These are phyloP conservation scores for Colletotrichum musae DNA, from an alignment of 2,329 filamentous ascomycete species.

Conservation along the genomic window DNA sequence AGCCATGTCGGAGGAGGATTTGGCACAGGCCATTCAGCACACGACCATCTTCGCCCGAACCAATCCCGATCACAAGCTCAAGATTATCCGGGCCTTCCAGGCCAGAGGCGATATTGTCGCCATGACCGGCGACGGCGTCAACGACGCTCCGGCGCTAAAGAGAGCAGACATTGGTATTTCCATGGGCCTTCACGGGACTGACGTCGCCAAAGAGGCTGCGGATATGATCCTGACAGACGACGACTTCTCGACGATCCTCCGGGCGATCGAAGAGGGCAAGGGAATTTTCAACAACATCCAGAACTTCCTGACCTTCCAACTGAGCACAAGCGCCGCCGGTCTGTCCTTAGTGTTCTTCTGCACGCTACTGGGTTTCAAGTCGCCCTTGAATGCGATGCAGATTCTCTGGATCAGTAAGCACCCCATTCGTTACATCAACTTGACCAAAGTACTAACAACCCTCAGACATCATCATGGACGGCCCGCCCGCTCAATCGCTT, in stretches of 20 bases:
- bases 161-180: conserved; percentile 98
- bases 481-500: conserved; percentile 95
- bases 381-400: conserved; percentile 98
- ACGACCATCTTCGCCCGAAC: conserved; percentile 97
- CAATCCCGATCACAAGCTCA: conserved; percentile 97
- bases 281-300: conserved; percentile 99
- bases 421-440: not conserved
- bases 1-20: conserved; percentile 86
- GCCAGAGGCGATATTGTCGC: conserved; percentile 95
- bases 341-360: conserved; percentile 92
- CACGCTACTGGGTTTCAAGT: conserved; percentile 93
- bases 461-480: conserved; percentile 98
- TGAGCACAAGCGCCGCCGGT: conserved; percentile 96
- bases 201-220: conserved; percentile 96
- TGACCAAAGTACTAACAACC: conserved; percentile 39
- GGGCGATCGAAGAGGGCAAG: conserved; percentile 98
- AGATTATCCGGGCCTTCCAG: conserved; percentile 93
- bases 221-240: conserved; percentile 94
- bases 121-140: conserved; percentile 99
- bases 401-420: conserved; percentile 98
- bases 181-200: conserved; percentile 95
- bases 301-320: conserved; percentile 98
- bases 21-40: conserved; percentile 86
- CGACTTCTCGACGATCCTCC: conserved; percentile 91
- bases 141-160: conserved; percentile 96